phyloP scores from a whole-genome alignment of 371 early-diverging fungal species.

The Haplosporangium sp. region DNA sequence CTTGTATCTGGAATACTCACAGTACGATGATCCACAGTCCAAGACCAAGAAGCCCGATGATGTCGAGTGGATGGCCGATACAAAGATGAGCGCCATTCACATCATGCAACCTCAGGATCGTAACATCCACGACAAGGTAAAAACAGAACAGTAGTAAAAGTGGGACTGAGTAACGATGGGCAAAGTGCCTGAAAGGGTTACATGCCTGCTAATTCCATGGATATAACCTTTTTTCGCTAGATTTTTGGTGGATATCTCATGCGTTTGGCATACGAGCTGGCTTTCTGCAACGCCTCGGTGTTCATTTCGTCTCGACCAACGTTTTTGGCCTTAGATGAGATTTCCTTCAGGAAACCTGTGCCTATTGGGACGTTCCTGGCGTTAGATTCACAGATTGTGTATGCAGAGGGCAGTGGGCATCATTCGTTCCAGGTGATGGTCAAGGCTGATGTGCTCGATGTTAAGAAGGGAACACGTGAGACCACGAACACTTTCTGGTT shows the following conservation, averaged over 20 bases:
- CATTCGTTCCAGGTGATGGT: constrained; percentile 80
- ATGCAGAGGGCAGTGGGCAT: constrained; percentile 63
- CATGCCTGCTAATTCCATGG: too few relatives aligned
- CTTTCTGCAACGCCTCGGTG: constrained; percentile 77
- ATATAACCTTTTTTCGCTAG: constrained; percentile 6
- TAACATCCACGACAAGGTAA: constrained; percentile 83
- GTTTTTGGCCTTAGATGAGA: constrained; percentile 88
- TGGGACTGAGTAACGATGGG: neutral
- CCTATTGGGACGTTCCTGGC: constrained; percentile 86
- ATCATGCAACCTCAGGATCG: constrained; percentile 88
- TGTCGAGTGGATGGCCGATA: constrained; percentile 85
- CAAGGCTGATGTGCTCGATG: constrained; percentile 83
- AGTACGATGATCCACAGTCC: constrained; percentile 54
- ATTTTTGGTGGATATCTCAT: constrained; percentile 92
- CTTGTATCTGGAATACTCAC: constrained; percentile 75
- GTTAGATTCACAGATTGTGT: constrained; percentile 79
- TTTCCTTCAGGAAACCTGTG: constrained; percentile 90
- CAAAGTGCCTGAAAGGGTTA: neutral
- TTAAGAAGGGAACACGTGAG: constrained; percentile 62
- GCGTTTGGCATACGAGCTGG: constrained; percentile 85
- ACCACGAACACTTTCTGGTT: constrained; percentile 90
- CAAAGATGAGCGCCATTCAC: constrained; percentile 76
- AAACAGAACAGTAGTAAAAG: neutral
- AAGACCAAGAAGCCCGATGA: constrained; percentile 59
- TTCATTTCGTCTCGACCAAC: constrained; percentile 66